Conservation (phyloP, 352 stramenopile genomes). For the Globisporangium okanoganense region DNA sequence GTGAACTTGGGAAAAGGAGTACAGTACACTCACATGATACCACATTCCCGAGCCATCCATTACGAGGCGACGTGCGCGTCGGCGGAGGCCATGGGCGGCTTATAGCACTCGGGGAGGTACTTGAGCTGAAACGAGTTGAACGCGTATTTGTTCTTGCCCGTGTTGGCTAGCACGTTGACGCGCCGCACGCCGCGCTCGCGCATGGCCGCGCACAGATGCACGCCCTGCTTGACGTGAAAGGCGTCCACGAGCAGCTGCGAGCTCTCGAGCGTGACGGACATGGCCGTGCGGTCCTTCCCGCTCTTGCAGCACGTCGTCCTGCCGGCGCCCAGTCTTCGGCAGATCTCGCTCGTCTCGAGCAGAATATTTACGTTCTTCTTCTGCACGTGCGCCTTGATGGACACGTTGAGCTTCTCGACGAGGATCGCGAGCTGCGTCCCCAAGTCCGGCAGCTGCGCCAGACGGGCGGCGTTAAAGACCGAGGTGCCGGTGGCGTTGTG, state of each 20-base stretch:
- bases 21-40: conserved; percentile 6
- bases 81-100: conserved; percentile 79
- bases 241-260: conserved; percentile 89
- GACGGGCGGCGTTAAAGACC: conserved; percentile 17
- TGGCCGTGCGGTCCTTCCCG: conserved; percentile 97
- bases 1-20: too few species aligned
- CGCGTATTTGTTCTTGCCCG: conserved; percentile 91
- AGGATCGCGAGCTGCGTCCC: conserved; percentile 57
- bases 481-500: conserved; percentile 13
- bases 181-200: conserved; percentile 79
- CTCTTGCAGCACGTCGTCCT: conserved; percentile 97
- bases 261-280: conserved; percentile 96
- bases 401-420: conserved; percentile 45
- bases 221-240: conserved; percentile 83
- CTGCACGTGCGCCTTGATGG: conserved; percentile 62
- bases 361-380: conserved; percentile 89
- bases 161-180: conserved; percentile 84
- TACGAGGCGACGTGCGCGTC: conserved; percentile 78
- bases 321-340: conserved; percentile 87
- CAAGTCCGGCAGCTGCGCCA: conserved; percentile 43
- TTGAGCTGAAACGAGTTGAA: conserved; percentile 98
- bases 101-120: conserved; percentile 94
- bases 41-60: not conserved
- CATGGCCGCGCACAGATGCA: conserved; percentile 85
- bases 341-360: conserved; percentile 84